Conservation (phyloP, 2,329 filamentous ascomycete genomes). For the Ascochyta pisi region DNA sequence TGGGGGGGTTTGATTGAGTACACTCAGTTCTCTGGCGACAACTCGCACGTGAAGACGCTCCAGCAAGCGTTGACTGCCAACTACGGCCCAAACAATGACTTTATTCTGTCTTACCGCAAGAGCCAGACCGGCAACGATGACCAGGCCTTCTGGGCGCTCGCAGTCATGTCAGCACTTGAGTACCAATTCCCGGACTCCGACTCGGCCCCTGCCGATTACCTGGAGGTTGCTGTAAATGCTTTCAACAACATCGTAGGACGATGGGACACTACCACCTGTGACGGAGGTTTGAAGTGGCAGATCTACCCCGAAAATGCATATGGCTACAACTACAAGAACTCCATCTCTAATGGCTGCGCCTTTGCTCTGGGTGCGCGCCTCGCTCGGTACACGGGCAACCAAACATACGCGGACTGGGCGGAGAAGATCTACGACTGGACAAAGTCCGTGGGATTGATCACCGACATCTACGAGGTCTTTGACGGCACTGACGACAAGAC, state of each 20-base stretch:
- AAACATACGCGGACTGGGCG: constrained; percentile 67
- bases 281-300: constrained; percentile 81
- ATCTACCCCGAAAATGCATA: constrained; percentile 75
- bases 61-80: constrained; percentile 54
- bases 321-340: constrained; percentile 84
- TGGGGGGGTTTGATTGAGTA: constrained; percentile 54
- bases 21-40: constrained; percentile 55
- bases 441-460: constrained; percentile 58
- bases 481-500: constrained; percentile 61
- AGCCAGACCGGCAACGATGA: constrained; percentile 68
- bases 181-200: constrained; percentile 68
- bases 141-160: constrained; percentile 75
- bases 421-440: constrained; percentile 68
- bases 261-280: constrained; percentile 73
- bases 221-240: constrained; percentile 71
- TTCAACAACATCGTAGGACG: constrained; percentile 74
- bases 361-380: constrained; percentile 82
- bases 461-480: constrained; percentile 58
- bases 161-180: constrained; percentile 72
- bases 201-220: constrained; percentile 59
- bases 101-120: constrained; percentile 52
- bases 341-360: constrained; percentile 80
- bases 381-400: constrained; percentile 71
- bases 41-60: constrained; percentile 51
- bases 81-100: constrained; percentile 51